Percentiles rank a stretch among this genome's conserved stretches.
phyloP scores from a whole-genome alignment of 768 basidiomycete genomes.

The Auricularia heimuer region DNA sequence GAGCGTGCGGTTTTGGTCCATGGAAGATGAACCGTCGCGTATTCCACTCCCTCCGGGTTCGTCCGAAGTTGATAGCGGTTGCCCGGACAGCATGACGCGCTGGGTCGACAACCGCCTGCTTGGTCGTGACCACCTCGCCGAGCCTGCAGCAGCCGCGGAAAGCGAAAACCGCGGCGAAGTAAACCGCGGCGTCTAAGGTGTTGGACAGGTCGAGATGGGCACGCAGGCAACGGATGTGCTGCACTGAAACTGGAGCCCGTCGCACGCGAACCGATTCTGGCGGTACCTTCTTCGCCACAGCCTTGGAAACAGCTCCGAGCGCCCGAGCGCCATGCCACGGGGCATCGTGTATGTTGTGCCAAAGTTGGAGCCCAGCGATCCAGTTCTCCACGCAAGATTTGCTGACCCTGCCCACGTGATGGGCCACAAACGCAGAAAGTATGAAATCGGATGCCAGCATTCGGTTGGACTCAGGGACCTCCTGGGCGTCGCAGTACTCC shows the following conservation, averaged over 20 bases:
- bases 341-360: conserved; percentile 28
- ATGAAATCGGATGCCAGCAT: conserved; percentile 24
- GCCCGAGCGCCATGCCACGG: conserved; percentile 25
- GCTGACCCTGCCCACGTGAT: conserved; percentile 5
- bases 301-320: conserved; percentile 6
- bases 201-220: conserved; percentile 14
- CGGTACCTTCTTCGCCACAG: not conserved
- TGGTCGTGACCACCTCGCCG: conserved; percentile 20
- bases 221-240: conserved; percentile 18
- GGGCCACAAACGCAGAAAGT: conserved; percentile 20
- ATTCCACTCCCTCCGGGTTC: not conserved
- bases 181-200: conserved; percentile 4
- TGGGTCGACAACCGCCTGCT: conserved; percentile 10
- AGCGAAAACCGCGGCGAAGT: conserved; percentile 8
- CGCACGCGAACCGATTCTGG: not conserved
- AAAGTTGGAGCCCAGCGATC: conserved; percentile 26
- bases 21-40: not conserved
- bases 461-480: conserved; percentile 20
- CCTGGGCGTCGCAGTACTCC: conserved; percentile 27
- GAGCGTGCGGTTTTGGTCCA: not conserved
- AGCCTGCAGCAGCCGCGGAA: conserved; percentile 11
- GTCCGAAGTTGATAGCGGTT: not conserved
- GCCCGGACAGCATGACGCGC: conserved; percentile 9
- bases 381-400: conserved; percentile 21
- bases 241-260: not conserved